A percentile compares a stretch with the other conserved stretches of the same genome.
Conservation (phyloP, 495 filamentous ascomycete genomes). For the Penicillium paradoxum region DNA sequence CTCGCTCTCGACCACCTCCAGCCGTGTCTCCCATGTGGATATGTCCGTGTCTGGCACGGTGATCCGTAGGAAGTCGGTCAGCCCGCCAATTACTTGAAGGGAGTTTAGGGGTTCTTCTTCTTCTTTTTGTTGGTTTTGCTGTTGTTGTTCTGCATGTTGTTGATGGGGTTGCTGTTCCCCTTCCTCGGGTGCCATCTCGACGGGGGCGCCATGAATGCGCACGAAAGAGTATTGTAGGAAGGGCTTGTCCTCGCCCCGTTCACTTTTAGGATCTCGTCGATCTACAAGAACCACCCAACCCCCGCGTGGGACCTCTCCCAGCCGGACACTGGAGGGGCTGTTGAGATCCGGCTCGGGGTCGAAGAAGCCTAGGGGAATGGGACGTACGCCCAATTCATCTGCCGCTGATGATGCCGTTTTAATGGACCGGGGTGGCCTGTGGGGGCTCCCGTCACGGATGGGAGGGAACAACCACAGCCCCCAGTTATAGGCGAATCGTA, state of each 20-base stretch:
- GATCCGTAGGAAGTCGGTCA: conserved; percentile 10
- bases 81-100: conserved; percentile 15
- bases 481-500: conserved; percentile 12
- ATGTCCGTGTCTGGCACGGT: conserved; percentile 23
- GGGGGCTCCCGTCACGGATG: neutral
- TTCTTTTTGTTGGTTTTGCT: no score
- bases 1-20: conserved; percentile 8
- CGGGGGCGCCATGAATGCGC: neutral
- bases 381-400: conserved; percentile 3
- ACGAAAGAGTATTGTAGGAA: conserved; percentile 16
- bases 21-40: conserved; percentile 8
- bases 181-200: conserved; percentile 1
- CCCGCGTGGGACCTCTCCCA: conserved; percentile 10
- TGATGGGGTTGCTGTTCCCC: neutral
- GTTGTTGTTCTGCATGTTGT: no score
- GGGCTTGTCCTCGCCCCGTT: conserved; percentile 1
- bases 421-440: neutral
- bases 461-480: conserved; percentile 1
- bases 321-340: conserved; percentile 5
- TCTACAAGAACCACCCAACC: conserved; percentile 17
- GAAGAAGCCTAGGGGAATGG: conserved; percentile 12
- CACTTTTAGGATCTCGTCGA: neutral
- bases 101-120: no score
- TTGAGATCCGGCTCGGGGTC: neutral
- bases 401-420: no score